phyloP scores from a whole-genome alignment of 345 rosid species.

The Corchorus olitorius region DNA sequence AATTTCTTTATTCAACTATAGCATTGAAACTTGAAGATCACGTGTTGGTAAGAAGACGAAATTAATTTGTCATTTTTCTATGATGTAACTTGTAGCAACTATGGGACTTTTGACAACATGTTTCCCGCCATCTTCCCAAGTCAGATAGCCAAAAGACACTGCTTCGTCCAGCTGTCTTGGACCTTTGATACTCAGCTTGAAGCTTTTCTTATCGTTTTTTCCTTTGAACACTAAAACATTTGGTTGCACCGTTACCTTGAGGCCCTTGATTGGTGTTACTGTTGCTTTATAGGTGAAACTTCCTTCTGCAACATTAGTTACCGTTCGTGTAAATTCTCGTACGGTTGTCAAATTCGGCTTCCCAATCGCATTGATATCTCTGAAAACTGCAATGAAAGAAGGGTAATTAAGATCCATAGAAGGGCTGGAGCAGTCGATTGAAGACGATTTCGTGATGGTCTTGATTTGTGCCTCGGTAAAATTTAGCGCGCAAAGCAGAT shows the following conservation, averaged over 20 bases:
- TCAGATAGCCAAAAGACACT: slow-evolving; percentile 40
- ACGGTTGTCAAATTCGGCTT: neutral
- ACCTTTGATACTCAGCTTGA: slow-evolving; percentile 42
- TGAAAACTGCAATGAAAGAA: slow-evolving; percentile 52
- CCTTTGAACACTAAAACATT: slow-evolving; percentile 40
- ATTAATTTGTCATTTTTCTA: slow-evolving; percentile 1
- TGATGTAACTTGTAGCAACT: slow-evolving; percentile 29
- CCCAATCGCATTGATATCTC: neutral
- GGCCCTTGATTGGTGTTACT: slow-evolving; percentile 33
- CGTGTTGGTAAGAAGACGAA: neutral
- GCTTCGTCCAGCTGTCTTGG: slow-evolving; percentile 16
- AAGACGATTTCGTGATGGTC: slow-evolving; percentile 43
- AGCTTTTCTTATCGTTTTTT: slow-evolving; percentile 46
- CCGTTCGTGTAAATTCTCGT: slow-evolving; percentile 48
- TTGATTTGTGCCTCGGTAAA: slow-evolving; percentile 47
- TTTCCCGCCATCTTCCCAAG: slow-evolving; percentile 47
- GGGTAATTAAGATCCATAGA: slow-evolving; percentile 60
- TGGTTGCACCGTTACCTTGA: slow-evolving; percentile 38
- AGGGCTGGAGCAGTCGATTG: slow-evolving; percentile 40
- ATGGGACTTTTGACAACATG: slow-evolving; percentile 55
- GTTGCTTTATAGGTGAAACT: slow-evolving; percentile 33
- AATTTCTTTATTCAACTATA: neutral
- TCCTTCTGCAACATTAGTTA: slow-evolving; percentile 54
- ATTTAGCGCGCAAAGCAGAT: slow-evolving; percentile 50
- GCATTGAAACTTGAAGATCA: neutral